A percentile compares a stretch with the other conserved stretches of the same genome.
Conservation (phyloP, 192 early-diverging fungal genomes). For the Rhizoclosmatium sp. region DNA sequence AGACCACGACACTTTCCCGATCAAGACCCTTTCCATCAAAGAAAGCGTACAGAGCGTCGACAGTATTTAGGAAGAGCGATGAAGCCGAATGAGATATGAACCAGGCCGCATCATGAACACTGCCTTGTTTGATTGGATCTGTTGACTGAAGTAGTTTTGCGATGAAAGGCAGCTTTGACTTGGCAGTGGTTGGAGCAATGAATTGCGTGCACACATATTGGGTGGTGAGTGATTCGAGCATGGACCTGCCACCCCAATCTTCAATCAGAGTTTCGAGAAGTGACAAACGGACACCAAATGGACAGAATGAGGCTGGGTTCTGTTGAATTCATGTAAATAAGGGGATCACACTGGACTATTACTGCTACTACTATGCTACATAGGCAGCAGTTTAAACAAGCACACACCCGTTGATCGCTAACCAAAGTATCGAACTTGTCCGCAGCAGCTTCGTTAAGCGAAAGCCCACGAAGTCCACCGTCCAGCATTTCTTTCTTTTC, state of each 20-base stretch:
- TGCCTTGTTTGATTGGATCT: not conserved
- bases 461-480: no score
- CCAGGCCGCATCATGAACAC: conserved; percentile 3
- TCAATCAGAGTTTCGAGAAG: conserved; percentile 34
- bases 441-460: no score
- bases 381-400: not conserved
- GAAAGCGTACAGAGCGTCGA: conserved; percentile 37
- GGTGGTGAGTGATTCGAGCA: conserved; percentile 18
- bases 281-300: conserved; percentile 19
- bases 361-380: not conserved
- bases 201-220: conserved; percentile 15
- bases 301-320: not conserved
- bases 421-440: not conserved
- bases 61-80: conserved; percentile 31
- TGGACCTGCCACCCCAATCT: conserved; percentile 35
- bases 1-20: conserved; percentile 20
- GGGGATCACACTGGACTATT: not conserved
- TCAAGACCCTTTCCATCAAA: conserved; percentile 20
- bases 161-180: not conserved
- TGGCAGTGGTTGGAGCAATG: conserved; percentile 19
- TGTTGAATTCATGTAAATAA: not conserved
- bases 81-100: conserved; percentile 42
- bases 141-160: not conserved
- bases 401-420: not conserved
- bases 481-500: not conserved